These are phyloP conservation scores for Globisporangium rhizosaccharum DNA, from an alignment of 352 stramenopile species.

Conservation along the genomic window DNA sequence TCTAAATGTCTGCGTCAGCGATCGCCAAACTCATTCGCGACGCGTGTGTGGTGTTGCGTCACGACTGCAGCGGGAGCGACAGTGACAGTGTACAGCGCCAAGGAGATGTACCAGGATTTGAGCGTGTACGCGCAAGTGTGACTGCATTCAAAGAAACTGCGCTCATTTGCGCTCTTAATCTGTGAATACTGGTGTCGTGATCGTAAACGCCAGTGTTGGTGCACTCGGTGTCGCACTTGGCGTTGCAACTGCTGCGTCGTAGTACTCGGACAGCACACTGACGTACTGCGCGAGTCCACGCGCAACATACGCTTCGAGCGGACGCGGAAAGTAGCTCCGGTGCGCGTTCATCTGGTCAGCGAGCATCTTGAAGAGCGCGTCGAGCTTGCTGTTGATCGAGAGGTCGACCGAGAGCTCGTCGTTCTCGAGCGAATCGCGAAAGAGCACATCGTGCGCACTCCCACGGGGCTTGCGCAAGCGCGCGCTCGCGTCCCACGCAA, in stretches of 20 bases:
- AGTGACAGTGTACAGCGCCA: slow-evolving; percentile 65
- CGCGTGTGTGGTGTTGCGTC: slow-evolving; percentile 9
- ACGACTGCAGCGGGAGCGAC: slow-evolving; percentile 44
- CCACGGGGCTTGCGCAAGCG: slow-evolving; percentile 31
- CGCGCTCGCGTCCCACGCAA: slow-evolving; percentile 61
- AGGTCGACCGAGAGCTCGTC: slow-evolving; percentile 81
- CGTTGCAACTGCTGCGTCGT: slow-evolving; percentile 59
- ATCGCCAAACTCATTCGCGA: background rate
- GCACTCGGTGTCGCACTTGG: slow-evolving; percentile 39
- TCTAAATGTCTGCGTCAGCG: no score
- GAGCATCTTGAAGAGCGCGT: slow-evolving; percentile 85
- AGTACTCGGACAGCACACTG: slow-evolving; percentile 79
- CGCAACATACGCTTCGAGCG: slow-evolving; percentile 73
- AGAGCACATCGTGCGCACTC: slow-evolving; percentile 42
- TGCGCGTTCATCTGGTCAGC: slow-evolving; percentile 54
- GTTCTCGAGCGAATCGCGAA: slow-evolving; percentile 68
- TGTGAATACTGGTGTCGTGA: slow-evolving; percentile 61
- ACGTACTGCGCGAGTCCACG: slow-evolving; percentile 72
- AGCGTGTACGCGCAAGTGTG: slow-evolving; percentile 68
- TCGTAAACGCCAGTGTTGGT: slow-evolving; percentile 78
- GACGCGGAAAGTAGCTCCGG: slow-evolving; percentile 46
- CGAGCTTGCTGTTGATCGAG: slow-evolving; percentile 75
- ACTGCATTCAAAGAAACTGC: background rate
- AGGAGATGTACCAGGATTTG: slow-evolving; percentile 73
- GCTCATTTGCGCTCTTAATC: slow-evolving; percentile 23